Evolutionary conservation across 176 grass and related monocot species (phyloP), one percentile per base, ranked within the genome.

Genomic region (Puya raimondii): DNA sequence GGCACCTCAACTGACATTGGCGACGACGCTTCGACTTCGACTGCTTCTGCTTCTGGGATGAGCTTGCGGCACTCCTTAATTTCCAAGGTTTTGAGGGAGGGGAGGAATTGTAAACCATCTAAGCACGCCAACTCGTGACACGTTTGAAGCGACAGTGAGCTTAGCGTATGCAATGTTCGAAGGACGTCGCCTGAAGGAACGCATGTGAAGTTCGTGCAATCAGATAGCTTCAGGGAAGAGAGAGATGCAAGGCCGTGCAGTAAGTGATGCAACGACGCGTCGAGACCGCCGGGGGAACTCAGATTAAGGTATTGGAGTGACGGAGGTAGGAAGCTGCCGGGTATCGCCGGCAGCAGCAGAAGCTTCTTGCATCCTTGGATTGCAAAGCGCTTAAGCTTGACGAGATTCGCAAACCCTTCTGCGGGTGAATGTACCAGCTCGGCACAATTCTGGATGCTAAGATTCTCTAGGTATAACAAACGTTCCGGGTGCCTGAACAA

Each of bases 101-200:
- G 2, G 17, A 84, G 69, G 15, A 47, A 74, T 49, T 82, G 71
- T 16, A 82, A 80, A 48, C 82, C 82, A 69, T 48, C 66, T 48
- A 85, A 23, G 57, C 82, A 89, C 1, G 65, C 23, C 58, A 85
- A 67, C 53, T 89, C 48, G 50, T 69, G 73, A 64, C 86, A 89
- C 26, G 51, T 48, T 52, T 68, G 49, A 18, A 85, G 75, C 1
- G 0, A 7, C 14, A 81, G 3, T 42, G n/a, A 11, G 64, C 66
- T 10, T 59, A 88, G 69, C 71, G 71, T 74, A 81, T 9, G 65
- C 77, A 84, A 53, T 71, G 23, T 29, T 73, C 52, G 11, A 10
- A 84, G 78, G 15, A 66, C 64, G 74, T 81, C 78, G 4, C 13
- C 25, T 0, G 65, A 71, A 1, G 86, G 86, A 66, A 88, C 74